phyloP scores from a whole-genome alignment of 108 stramenopile genomes.

The Cyclostephanos tholiformis region DNA sequence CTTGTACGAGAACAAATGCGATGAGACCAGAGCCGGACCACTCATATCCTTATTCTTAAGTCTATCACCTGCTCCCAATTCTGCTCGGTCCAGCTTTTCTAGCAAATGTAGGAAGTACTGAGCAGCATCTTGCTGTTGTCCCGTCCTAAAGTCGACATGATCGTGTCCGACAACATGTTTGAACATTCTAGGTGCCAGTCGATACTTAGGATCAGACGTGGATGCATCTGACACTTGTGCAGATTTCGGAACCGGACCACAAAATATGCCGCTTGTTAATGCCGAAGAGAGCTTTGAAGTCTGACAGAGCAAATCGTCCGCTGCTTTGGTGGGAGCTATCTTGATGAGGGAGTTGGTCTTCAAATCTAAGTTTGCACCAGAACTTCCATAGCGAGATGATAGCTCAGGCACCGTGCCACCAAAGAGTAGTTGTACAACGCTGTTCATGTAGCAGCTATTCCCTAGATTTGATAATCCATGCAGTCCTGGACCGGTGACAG shows the following conservation, averaged over 20 bases:
- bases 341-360: conserved; percentile 47
- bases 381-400: conserved; percentile 68
- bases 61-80: conserved; percentile 49
- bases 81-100: conserved; percentile 83
- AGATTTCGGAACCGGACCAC: conserved; percentile 43
- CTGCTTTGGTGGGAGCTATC: conserved; percentile 56
- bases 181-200: conserved; percentile 95
- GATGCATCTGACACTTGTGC: conserved; percentile 41
- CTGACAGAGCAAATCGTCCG: conserved; percentile 73
- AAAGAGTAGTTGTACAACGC: conserved; percentile 85
- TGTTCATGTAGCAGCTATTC: conserved; percentile 97
- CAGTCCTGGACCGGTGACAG: conserved; percentile 86
- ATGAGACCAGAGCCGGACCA: conserved; percentile 42
- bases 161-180: conserved; percentile 90
- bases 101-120: conserved; percentile 95
- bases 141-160: conserved; percentile 95
- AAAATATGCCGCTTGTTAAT: conserved; percentile 78
- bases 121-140: conserved; percentile 98
- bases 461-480: conserved; percentile 97
- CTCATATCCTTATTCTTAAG: conserved; percentile 36
- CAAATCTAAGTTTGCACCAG: conserved; percentile 27
- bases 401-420: conserved; percentile 78
- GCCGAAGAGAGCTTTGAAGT: conserved; percentile 77
- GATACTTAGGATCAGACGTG: conserved; percentile 69
- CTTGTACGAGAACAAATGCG: conserved; percentile 81